phyloP scores from a whole-genome alignment of 305 asterid genomes.

The Fraxinus nigra region DNA sequence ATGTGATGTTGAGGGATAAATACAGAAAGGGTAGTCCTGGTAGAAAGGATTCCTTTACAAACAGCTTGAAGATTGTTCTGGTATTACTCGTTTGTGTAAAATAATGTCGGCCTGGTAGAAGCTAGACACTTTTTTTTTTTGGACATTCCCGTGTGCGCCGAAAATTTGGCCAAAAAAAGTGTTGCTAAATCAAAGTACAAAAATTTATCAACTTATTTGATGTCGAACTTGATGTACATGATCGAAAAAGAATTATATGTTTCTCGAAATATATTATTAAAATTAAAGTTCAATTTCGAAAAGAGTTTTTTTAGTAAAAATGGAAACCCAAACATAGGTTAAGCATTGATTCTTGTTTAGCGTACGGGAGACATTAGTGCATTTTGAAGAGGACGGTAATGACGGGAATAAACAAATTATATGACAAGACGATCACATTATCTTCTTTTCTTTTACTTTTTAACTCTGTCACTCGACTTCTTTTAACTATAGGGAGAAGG shows the following conservation, averaged over 20 bases:
- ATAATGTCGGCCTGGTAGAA: not conserved
- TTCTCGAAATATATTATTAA: too few species aligned
- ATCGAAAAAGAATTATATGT: too few species aligned
- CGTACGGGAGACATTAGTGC: not conserved
- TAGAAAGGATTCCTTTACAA: not conserved
- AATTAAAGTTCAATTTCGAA: too few species aligned
- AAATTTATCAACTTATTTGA: too few species aligned
- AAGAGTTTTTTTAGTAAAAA: not conserved
- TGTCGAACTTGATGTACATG: too few species aligned
- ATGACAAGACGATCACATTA: not conserved
- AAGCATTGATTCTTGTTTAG: too few species aligned
- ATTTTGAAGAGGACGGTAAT: not conserved
- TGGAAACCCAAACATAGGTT: not conserved
- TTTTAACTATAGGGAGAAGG: not conserved
- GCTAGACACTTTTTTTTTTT: not conserved
- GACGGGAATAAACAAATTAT: not conserved
- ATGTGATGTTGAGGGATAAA: not conserved
- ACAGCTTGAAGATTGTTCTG: not conserved
- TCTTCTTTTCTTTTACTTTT: not conserved
- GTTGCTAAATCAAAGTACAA: too few species aligned
- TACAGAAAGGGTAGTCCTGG: not conserved
- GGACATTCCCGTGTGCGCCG: too few species aligned
- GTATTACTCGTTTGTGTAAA: not conserved
- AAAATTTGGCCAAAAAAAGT: too few species aligned
- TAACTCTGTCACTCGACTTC: not conserved